phyloP scores from a whole-genome alignment of 768 basidiomycete species.

The Rhizopogon vinicolor region DNA sequence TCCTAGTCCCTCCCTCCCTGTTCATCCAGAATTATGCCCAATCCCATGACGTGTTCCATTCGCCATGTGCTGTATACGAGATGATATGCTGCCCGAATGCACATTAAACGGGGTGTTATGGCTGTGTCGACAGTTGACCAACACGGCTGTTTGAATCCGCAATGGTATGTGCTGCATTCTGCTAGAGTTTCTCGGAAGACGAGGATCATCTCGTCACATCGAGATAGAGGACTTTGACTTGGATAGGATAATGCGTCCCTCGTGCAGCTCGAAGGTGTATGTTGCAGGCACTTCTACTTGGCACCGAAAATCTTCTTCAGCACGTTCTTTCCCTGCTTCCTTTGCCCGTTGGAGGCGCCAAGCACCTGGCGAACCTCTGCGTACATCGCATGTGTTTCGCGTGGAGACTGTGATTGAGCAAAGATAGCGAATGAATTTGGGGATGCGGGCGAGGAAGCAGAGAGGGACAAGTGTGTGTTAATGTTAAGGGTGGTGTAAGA shows the following conservation, averaged over 20 bases:
- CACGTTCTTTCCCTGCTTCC: not conserved
- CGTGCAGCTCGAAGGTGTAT: not conserved
- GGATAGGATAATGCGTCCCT: not conserved
- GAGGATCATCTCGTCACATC: not conserved
- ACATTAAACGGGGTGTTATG: no score
- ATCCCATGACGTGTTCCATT: not conserved
- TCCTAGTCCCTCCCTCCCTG: not conserved
- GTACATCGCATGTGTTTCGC: conserved; percentile 33
- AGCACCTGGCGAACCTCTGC: conserved; percentile 29
- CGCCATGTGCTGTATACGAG: not conserved
- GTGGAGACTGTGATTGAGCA: conserved; percentile 28
- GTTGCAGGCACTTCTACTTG: not conserved
- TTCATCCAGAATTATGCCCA: not conserved
- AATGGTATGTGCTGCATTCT: not conserved
- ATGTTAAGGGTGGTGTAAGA: conserved; percentile 18
- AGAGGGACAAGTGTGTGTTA: conserved; percentile 6
- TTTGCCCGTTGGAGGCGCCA: not conserved
- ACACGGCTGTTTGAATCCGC: not conserved
- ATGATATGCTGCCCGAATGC: not conserved
- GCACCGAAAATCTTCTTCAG: not conserved
- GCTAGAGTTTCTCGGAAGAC: not conserved
- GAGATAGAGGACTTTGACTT: not conserved
- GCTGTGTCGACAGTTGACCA: no score
- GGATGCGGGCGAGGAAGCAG: conserved; percentile 20
- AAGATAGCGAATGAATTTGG: conserved; percentile 30